Evolutionary conservation across 108 stramenopile genomes (phyloP), one percentile per base, ranked within the genome.

Genomic region (Fragilaria radians): DNA sequence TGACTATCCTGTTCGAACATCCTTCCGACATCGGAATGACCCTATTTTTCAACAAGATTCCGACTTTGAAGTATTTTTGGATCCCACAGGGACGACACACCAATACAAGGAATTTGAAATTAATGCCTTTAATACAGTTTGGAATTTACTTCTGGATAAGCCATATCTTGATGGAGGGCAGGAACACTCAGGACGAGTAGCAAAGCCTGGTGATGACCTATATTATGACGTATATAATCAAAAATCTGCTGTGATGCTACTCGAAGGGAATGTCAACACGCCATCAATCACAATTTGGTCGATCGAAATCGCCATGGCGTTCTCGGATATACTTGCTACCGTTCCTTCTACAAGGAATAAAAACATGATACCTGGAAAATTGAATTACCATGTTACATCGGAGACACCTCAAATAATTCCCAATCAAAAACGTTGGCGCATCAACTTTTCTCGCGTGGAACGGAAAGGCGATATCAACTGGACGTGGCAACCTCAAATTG

Each of bases 41-140:
- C 81, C 88, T 17, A 93, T 93, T 52, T 93, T 73, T 78, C 91
- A 93, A 62, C 64, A 70, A 46, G 77, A 82, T 66, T 78, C 76
- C 18, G 82, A 84, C 63, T 92, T 92, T 73, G 94, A 95, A 72
- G 83, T 95, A 25, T 95, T 95, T 65, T 60, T 95, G 31, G 90
- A 95, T 60, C 73, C 83, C 24, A 56, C 67, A 25, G 85, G 81
- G 5, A 71, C 62, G 23, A 78, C 74, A 70, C 84, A 86, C 64
- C 49, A 80, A 59, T 94, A 94, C 71, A 91, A 91, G 60, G 93
- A 94, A 76, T 74, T 91, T 50, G 93, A 95, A 75, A 65, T 90
- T 11, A 95, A 95, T 71, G 86, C 90, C 9, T 64, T 78, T 48
- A 87, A 85, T 48, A 90, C 89, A 22, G 70, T 79, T 3, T 95